Percentiles rank a stretch among this genome's conserved stretches.
These are phyloP conservation scores for Holtermannia corniformis DNA, from an alignment of 768 basidiomycete species.

Conservation along the genomic window DNA sequence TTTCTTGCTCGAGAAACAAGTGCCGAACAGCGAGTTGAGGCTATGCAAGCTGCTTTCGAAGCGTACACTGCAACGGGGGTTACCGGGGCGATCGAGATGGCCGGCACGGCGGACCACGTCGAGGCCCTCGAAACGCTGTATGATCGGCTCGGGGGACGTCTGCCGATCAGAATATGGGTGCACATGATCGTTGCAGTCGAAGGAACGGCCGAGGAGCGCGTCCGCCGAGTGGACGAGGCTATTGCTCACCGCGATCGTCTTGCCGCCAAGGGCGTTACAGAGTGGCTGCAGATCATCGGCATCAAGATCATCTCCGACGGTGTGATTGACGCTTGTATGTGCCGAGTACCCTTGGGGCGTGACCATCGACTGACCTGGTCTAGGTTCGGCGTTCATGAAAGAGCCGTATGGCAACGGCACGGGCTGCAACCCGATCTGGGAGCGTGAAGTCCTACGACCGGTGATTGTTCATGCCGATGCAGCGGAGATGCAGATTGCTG, in stretches of 20 bases:
- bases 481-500: slow-evolving; percentile 12
- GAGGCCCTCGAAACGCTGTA: slow-evolving; percentile 13
- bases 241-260: slow-evolving; percentile 5
- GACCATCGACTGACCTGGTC: not conserved
- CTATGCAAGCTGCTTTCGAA: slow-evolving; percentile 5
- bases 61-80: slow-evolving; percentile 12
- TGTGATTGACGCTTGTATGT: slow-evolving; percentile 14
- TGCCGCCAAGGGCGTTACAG: not conserved
- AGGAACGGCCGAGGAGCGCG: slow-evolving; percentile 5
- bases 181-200: slow-evolving; percentile 10
- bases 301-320: slow-evolving; percentile 25
- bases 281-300: slow-evolving; percentile 12
- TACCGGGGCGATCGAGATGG: slow-evolving; percentile 18
- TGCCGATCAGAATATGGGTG: slow-evolving; percentile 10
- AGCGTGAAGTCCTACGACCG: slow-evolving; percentile 4
- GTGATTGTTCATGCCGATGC: slow-evolving; percentile 11
- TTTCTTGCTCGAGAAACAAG: slow-evolving; percentile 6
- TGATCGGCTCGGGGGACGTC: not conserved
- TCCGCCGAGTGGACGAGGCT: slow-evolving; percentile 6
- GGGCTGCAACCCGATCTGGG: slow-evolving; percentile 15
- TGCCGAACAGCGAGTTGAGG: slow-evolving; percentile 3
- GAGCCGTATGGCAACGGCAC: slow-evolving; percentile 13
- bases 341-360: not conserved
- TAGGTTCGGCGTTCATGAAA: slow-evolving; percentile 12
- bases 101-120: slow-evolving; percentile 6